Percentiles rank a stretch among this genome's conserved stretches.
Evolutionary conservation across 2,329 filamentous ascomycete genomes (phyloP).

Genomic region (Penicillium sclerotiorum): DNA sequence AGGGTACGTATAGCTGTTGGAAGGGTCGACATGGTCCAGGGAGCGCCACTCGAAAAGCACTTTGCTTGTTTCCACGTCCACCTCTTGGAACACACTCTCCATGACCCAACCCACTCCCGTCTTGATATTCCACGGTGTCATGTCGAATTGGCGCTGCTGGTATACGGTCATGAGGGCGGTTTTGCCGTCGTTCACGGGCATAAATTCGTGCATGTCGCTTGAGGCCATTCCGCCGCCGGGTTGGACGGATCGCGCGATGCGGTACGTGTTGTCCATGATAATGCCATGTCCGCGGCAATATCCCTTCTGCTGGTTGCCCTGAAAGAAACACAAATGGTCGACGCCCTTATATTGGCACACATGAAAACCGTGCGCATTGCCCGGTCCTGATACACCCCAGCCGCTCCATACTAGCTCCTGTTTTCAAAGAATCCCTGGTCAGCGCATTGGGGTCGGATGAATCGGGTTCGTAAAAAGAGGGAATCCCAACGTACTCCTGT

Average conservation of each 20-base stretch:
- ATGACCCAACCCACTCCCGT: conserved; percentile 55
- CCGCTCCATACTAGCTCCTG: conserved; percentile 56
- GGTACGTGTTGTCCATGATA: conserved; percentile 55
- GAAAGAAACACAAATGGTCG: conserved; percentile 57
- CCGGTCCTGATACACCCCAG: conserved; percentile 53
- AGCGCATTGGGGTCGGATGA: conserved; percentile 4
- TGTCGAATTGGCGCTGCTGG: conserved; percentile 49
- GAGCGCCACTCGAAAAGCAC: conserved; percentile 56
- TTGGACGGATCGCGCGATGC: conserved; percentile 51
- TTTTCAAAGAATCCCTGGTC: conserved; percentile 4
- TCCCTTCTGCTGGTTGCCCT: conserved; percentile 54
- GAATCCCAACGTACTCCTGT: conserved; percentile 40
- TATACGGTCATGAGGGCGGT: conserved; percentile 46
- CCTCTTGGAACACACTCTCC: conserved; percentile 57
- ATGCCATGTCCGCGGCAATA: conserved; percentile 56
- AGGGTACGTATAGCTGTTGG: conserved; percentile 51
- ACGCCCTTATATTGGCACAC: conserved; percentile 53
- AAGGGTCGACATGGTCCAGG: conserved; percentile 53
- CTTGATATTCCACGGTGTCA: conserved; percentile 47
- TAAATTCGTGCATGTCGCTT: conserved; percentile 58
- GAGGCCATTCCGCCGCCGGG: conserved; percentile 44
- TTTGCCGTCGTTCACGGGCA: conserved; percentile 48
- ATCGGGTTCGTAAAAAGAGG: background rate
- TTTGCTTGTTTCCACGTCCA: conserved; percentile 53
- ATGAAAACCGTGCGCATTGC: conserved; percentile 52